phyloP scores from a whole-genome alignment of 176 grass and related monocot species.

The Juncus inflexus region DNA sequence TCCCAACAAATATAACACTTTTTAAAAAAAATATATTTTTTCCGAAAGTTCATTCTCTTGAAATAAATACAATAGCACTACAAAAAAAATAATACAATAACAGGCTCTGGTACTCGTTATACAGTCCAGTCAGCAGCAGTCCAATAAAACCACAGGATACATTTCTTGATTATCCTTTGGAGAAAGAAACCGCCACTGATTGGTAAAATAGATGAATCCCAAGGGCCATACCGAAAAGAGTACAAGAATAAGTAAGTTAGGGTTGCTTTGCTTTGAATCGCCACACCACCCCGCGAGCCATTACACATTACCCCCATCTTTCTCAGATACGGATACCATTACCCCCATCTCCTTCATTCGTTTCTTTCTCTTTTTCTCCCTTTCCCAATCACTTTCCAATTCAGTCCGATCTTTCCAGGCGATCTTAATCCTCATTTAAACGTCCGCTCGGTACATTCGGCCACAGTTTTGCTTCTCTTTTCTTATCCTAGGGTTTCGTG shows the following conservation, averaged over 20 bases:
- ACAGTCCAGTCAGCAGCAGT: too few relatives aligned
- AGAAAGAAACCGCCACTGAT: too few relatives aligned
- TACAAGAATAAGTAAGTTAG: conserved; percentile 14
- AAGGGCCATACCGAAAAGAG: conserved; percentile 2
- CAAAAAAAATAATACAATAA: too few relatives aligned
- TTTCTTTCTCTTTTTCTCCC: conserved; percentile 4
- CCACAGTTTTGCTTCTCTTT: not conserved
- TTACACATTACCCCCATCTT: conserved; percentile 3
- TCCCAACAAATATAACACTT: too few relatives aligned
- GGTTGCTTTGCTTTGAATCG: conserved; percentile 17
- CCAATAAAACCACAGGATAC: too few relatives aligned
- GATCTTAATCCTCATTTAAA: conserved; percentile 22
- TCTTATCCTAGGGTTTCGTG: conserved; percentile 11
- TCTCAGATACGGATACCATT: not conserved
- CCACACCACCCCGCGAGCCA: conserved; percentile 14
- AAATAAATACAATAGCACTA: too few relatives aligned
- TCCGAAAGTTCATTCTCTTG: too few relatives aligned
- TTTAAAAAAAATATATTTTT: too few relatives aligned
- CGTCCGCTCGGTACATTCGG: not conserved
- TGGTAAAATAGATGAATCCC: not conserved
- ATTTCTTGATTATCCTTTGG: too few relatives aligned
- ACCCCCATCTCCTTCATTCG: not conserved
- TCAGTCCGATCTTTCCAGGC: conserved; percentile 10
- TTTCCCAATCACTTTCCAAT: conserved; percentile 27
- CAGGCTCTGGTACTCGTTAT: too few relatives aligned